Evolutionary conservation across 768 basidiomycete genomes (phyloP).

Genomic region (Boletellus ananiceps): DNA sequence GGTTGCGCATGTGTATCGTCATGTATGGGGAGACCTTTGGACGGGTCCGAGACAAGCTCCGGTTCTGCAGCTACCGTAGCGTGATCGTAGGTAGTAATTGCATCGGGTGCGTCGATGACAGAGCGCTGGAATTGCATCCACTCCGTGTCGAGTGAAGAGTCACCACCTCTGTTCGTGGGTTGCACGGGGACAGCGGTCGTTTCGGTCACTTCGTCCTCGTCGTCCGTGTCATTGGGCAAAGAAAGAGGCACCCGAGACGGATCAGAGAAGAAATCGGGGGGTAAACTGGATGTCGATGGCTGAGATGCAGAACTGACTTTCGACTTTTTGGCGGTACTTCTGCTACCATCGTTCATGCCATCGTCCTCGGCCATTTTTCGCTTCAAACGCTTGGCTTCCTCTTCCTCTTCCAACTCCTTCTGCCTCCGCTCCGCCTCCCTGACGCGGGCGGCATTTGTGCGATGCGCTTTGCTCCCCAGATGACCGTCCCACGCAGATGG

Average conservation of each 20-base stretch:
- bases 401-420: conserved; percentile 34
- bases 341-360: conserved; percentile 20
- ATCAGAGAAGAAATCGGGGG: conserved; percentile 80
- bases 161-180: neutral
- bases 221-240: conserved; percentile 37
- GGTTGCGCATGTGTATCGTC: conserved; percentile 22
- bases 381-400: conserved; percentile 36
- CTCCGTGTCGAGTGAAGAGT: conserved; percentile 56
- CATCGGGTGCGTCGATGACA: conserved; percentile 44
- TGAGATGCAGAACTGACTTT: conserved; percentile 18
- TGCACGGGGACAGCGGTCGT: neutral
- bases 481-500: conserved; percentile 86
- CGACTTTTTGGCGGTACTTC: conserved; percentile 29
- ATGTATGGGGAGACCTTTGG: conserved; percentile 46
- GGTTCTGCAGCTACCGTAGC: conserved; percentile 75
- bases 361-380: conserved; percentile 27
- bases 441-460: conserved; percentile 56
- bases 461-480: conserved; percentile 74
- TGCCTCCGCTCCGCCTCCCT: conserved; percentile 49
- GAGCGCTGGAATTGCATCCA: conserved; percentile 70
- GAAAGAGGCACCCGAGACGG: conserved; percentile 41
- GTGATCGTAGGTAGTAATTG: conserved; percentile 52
- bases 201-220: conserved; percentile 34
- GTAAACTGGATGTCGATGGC: conserved; percentile 37
- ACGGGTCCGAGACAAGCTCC: conserved; percentile 43